A percentile compares a stretch with the other conserved stretches of the same genome.
Evolutionary conservation across 352 stramenopile species (phyloP).

Genomic region (Globisporangium spinosum): DNA sequence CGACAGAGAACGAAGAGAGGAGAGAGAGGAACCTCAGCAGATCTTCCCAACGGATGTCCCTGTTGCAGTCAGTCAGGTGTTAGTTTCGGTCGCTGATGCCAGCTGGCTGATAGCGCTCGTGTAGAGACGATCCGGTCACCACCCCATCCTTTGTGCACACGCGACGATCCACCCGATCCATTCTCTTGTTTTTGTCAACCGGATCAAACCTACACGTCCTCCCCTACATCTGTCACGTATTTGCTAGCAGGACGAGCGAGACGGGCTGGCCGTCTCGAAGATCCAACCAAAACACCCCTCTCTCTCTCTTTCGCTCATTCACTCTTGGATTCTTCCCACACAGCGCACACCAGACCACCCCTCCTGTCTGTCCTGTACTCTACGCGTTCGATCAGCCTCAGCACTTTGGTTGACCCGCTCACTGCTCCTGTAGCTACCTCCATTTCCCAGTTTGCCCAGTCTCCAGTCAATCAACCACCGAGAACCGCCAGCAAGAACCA

Average conservation of each 20-base stretch:
- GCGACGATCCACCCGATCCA: background rate
- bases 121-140: background rate
- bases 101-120: background rate
- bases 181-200: background rate
- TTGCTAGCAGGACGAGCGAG: background rate
- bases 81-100: background rate
- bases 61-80: background rate
- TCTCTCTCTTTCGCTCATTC: background rate
- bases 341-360: background rate
- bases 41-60: background rate
- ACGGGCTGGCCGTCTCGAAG: background rate
- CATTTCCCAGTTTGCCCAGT: background rate
- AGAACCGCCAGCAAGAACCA: too few relatives aligned
- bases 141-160: background rate
- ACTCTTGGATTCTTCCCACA: conserved; percentile 12
- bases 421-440: background rate
- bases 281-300: background rate
- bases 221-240: background rate
- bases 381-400: background rate
- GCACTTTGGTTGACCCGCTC: background rate
- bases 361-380: background rate
- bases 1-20: too few relatives aligned
- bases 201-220: background rate
- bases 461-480: background rate
- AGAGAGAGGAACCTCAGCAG: background rate